Evolutionary conservation across 495 filamentous ascomycete genomes (phyloP).

Genomic region (Penicillium simplicissimum): DNA sequence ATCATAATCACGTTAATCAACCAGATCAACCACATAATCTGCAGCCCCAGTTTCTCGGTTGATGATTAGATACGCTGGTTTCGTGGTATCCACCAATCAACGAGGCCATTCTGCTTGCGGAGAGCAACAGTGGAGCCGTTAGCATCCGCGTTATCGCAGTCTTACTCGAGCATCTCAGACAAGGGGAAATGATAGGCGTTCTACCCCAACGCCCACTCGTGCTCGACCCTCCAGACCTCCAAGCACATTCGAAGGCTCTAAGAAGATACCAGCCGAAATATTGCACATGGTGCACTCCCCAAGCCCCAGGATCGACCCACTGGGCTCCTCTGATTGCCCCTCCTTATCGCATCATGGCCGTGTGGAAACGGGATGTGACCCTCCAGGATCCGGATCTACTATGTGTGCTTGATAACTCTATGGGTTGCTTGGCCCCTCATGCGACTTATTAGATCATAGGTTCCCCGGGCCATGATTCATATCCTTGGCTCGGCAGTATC

Average conservation of each 20-base stretch:
- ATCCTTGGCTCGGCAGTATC: not conserved
- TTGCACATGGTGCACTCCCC: conserved; percentile 13
- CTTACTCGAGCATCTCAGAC: conserved; percentile 30
- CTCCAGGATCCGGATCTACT: conserved; percentile 9
- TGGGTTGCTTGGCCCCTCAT: conserved; percentile 1
- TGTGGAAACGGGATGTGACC: conserved; percentile 14
- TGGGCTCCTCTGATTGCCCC: conserved; percentile 1
- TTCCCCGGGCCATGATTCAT: conserved; percentile 1
- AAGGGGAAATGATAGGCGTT: conserved; percentile 26
- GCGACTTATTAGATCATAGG: conserved; percentile 25
- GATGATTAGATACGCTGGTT: conserved; percentile 27
- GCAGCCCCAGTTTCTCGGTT: conserved; percentile 15
- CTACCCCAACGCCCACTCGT: not conserved
- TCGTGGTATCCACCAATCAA: conserved; percentile 11
- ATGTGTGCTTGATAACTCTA: conserved; percentile 11
- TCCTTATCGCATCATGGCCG: conserved; percentile 16
- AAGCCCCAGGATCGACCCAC: conserved; percentile 12
- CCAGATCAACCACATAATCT: not conserved
- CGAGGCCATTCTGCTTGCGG: conserved; percentile 16
- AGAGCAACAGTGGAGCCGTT: conserved; percentile 20
- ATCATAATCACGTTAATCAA: not conserved
- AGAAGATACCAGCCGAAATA: not conserved
- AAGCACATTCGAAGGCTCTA: not conserved
- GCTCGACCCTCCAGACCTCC: conserved; percentile 14
- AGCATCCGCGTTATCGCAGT: conserved; percentile 17